Percentiles rank a stretch among this genome's conserved stretches.
Conservation (phyloP, 2,329 filamentous ascomycete genomes). For the Clonostachys chloroleuca region DNA sequence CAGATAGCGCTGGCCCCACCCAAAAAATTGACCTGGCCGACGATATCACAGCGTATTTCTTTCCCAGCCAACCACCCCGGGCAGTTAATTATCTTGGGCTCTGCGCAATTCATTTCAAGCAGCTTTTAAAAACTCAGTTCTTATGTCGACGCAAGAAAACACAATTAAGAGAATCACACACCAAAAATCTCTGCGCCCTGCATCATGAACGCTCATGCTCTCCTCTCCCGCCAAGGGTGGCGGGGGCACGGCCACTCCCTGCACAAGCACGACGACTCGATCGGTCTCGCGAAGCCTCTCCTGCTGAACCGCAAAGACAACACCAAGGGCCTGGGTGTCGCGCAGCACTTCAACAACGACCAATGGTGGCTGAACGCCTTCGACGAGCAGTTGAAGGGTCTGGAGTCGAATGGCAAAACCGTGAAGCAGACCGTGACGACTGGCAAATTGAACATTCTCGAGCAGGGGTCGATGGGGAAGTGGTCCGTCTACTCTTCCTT, state of each 20-base stretch:
- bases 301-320: slow-evolving; percentile 80
- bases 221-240: slow-evolving; percentile 86
- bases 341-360: slow-evolving; percentile 63
- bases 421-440: slow-evolving; percentile 47
- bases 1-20: no score
- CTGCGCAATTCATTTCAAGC: no score
- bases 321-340: slow-evolving; percentile 75
- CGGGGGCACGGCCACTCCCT: slow-evolving; percentile 83
- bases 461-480: slow-evolving; percentile 44
- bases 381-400: slow-evolving; percentile 79
- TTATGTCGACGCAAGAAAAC: no score
- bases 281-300: slow-evolving; percentile 78
- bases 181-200: neutral
- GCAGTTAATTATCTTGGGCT: no score
- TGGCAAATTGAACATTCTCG: slow-evolving; percentile 51
- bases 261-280: slow-evolving; percentile 66
- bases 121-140: no score
- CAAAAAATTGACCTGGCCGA: no score
- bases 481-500: slow-evolving; percentile 79
- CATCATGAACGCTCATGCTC: slow-evolving; percentile 76
- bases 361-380: slow-evolving; percentile 98
- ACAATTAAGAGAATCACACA: neutral
- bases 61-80: no score
- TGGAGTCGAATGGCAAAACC: slow-evolving; percentile 58
- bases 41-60: no score